phyloP scores from a whole-genome alignment of 768 basidiomycete species.

The Plicaturopsis crispa region DNA sequence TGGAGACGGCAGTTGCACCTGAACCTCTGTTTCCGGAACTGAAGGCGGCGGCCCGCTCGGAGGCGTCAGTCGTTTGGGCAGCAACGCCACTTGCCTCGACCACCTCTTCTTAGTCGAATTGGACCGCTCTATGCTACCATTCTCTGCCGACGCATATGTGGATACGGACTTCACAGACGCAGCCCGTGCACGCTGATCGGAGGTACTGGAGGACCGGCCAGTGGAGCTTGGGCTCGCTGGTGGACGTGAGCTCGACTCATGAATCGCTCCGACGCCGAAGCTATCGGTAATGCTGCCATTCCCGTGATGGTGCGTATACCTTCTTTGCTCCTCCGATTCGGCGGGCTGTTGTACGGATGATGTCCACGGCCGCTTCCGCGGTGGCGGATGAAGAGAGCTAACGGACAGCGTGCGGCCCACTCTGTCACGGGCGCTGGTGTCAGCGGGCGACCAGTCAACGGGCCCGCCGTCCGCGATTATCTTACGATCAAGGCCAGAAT shows the following conservation, averaged over 20 bases:
- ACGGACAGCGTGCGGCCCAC: constrained; percentile 22
- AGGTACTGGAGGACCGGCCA: constrained; percentile 26
- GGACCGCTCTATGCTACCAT: constrained; percentile 25
- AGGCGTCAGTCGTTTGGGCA: constrained; percentile 48
- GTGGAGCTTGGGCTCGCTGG: constrained; percentile 18
- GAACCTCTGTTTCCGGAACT: constrained; percentile 25
- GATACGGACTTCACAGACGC: constrained; percentile 36
- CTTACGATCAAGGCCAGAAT: constrained; percentile 27
- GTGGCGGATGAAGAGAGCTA: constrained; percentile 22
- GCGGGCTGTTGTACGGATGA: constrained; percentile 2
- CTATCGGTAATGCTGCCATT: constrained; percentile 1
- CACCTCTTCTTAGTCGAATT: constrained; percentile 35
- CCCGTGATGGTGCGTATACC: constrained; percentile 3
- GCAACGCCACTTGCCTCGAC: constrained; percentile 41
- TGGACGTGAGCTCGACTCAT: constrained; percentile 42
- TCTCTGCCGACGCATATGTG: constrained; percentile 34
- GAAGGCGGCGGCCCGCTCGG: constrained; percentile 56
- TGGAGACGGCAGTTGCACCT: too few relatives aligned
- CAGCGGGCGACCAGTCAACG: constrained; percentile 8
- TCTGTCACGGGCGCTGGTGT: constrained; percentile 24
- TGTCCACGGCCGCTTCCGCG: constrained; percentile 20
- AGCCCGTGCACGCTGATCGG: constrained; percentile 20
- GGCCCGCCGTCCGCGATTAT: constrained; percentile 30
- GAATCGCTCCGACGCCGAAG: constrained; percentile 13
- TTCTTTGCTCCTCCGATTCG: not conserved